A percentile compares a stretch with the other conserved stretches of the same genome.
Evolutionary conservation across 495 filamentous ascomycete genomes (phyloP).

Genomic region (Hypoxylon crocopeplum): DNA sequence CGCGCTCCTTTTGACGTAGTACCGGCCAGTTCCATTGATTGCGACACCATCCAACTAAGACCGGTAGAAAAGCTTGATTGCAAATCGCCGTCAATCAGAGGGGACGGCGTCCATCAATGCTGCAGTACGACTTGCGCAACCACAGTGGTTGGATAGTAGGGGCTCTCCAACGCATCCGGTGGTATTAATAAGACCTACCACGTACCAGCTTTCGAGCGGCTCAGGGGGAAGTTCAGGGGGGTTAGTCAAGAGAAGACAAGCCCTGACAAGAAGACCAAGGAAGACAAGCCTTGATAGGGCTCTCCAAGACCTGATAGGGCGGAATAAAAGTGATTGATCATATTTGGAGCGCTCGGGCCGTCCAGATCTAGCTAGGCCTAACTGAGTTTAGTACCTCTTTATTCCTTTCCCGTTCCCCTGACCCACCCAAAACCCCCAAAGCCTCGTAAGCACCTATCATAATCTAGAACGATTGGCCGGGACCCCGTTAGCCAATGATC

Average conservation of each 20-base stretch:
- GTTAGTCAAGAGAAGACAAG: no score
- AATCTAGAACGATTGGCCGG: conserved; percentile 13
- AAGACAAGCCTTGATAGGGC: conserved; percentile 29
- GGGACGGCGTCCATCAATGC: conserved; percentile 3
- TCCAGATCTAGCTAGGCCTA: conserved; percentile 26
- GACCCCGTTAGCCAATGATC: conserved; percentile 15
- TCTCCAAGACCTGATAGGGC: conserved; percentile 26
- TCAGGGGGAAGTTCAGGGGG: background rate
- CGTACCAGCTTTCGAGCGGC: background rate
- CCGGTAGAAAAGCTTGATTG: conserved; percentile 41
- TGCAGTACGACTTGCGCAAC: conserved; percentile 21
- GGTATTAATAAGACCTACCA: conserved; percentile 28
- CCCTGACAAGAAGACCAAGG: background rate
- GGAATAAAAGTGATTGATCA: conserved; percentile 4
- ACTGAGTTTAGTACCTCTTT: conserved; percentile 3
- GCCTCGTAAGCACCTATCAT: conserved; percentile 14
- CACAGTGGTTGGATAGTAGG: conserved; percentile 12
- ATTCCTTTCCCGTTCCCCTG: conserved; percentile 1
- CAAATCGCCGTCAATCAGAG: conserved; percentile 31
- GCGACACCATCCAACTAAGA: conserved; percentile 26
- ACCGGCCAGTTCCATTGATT: conserved; percentile 18
- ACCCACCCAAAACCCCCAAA: background rate
- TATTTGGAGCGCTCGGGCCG: conserved; percentile 13
- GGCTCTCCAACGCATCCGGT: conserved; percentile 10
- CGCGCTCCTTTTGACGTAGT: conserved; percentile 32